phyloP scores from a whole-genome alignment of 345 rosid species.

The Rhodamnia rubescens region DNA sequence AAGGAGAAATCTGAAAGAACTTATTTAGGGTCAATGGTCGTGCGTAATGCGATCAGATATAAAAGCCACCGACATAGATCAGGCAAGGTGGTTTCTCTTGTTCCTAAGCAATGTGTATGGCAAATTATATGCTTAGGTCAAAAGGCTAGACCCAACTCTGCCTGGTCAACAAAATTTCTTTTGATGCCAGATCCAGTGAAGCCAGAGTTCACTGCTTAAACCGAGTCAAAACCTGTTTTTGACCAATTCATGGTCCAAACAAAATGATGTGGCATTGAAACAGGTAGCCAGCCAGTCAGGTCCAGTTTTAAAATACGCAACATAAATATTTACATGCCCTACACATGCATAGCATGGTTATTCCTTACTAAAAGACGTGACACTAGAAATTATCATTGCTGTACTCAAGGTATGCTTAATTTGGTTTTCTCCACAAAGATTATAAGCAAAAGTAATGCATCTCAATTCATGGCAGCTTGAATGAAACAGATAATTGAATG shows the following conservation, averaged over 20 bases:
- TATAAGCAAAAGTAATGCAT: neutral
- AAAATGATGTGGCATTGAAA: neutral
- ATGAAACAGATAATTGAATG: neutral
- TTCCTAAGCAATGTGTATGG: neutral
- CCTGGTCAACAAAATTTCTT: neutral
- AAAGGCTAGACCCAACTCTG: neutral
- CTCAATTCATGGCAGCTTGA: neutral
- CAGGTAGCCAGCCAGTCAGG: neutral
- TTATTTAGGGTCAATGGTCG: neutral
- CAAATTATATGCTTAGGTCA: neutral
- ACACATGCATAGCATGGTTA: neutral
- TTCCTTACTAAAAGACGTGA: neutral
- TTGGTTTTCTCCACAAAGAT: neutral
- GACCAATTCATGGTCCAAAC: neutral
- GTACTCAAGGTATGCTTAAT: neutral
- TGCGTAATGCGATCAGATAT: neutral
- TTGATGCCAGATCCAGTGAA: neutral
- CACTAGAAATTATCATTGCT: neutral
- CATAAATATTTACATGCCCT: neutral
- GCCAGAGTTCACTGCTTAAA: neutral
- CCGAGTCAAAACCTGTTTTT: neutral
- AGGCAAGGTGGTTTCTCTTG: neutral
- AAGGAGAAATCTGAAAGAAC: neutral
- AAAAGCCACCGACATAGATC: neutral
- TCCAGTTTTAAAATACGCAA: neutral